Evolutionary conservation across 495 filamentous ascomycete species (phyloP).

Genomic region (Pseudevernia furfuracea): DNA sequence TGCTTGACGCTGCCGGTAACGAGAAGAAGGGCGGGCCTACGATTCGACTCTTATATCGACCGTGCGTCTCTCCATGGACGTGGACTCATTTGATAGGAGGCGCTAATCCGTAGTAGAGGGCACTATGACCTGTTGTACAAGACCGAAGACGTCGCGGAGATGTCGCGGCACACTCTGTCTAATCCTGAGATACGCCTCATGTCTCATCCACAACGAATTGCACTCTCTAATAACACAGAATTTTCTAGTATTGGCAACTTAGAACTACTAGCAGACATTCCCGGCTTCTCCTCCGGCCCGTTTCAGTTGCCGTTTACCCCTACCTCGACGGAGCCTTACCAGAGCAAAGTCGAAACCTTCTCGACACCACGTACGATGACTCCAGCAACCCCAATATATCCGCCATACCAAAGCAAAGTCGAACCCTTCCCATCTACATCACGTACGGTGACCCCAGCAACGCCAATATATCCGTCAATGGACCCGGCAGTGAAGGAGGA

Average conservation of each 20-base stretch:
- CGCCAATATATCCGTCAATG: neutral
- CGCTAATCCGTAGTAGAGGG: constrained; percentile 42
- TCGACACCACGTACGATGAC: neutral
- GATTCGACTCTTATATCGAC: constrained; percentile 61
- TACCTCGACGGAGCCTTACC: neutral
- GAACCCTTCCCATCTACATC: neutral
- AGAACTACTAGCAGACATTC: neutral
- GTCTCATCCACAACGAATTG: constrained; percentile 12
- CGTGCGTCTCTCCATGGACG: constrained; percentile 43
- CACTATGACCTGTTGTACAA: constrained; percentile 96
- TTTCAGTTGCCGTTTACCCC: neutral
- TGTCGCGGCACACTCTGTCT: constrained; percentile 1
- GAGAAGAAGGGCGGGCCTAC: constrained; percentile 39
- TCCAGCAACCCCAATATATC: neutral
- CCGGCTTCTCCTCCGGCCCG: constrained; percentile 5
- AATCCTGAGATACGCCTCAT: constrained; percentile 19
- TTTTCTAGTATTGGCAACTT: neutral
- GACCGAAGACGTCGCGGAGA: constrained; percentile 43
- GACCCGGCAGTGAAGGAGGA: constrained; percentile 1
- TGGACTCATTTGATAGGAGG: neutral
- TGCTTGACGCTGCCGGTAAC: constrained; percentile 39
- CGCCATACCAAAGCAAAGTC: neutral
- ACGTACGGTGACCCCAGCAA: constrained; percentile 12
- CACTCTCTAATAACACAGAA: constrained; percentile 3
- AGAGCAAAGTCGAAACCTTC: neutral